A percentile compares a stretch with the other conserved stretches of the same genome.
Conservation (phyloP, 1,284 basidiomycete genomes). For the Boletus austroedulis region DNA sequence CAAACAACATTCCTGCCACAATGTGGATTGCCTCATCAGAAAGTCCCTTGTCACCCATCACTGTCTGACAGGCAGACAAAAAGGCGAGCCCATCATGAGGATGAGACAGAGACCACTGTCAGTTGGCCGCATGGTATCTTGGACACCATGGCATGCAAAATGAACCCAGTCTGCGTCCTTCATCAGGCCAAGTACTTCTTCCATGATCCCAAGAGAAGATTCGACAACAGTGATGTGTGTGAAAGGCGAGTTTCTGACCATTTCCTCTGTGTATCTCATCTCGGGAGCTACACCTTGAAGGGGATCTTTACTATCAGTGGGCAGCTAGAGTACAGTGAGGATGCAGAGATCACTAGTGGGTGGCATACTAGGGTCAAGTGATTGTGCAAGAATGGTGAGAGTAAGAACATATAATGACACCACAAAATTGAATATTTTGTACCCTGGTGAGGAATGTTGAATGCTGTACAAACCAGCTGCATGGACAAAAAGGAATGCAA, state of each 20-base stretch:
- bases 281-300: background rate
- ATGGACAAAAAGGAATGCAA: no score
- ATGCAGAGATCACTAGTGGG: background rate
- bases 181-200: conserved; percentile 8
- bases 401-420: no score
- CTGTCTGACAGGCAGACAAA: background rate
- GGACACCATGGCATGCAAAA: background rate
- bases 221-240: conserved; percentile 7
- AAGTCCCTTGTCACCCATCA: background rate
- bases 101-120: no score
- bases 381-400: background rate
- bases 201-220: conserved; percentile 1
- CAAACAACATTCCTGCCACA: background rate
- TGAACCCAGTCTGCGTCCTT: conserved; percentile 9
- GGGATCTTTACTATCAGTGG: background rate
- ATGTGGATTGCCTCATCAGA: background rate
- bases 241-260: no score
- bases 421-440: no score
- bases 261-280: conserved; percentile 3
- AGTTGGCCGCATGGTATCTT: no score
- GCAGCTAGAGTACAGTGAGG: background rate
- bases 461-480: no score
- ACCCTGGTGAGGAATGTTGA: no score
- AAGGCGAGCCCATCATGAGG: background rate
- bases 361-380: background rate